Conservation (phyloP, 2,329 filamentous ascomycete genomes). For the Claviceps capensis region DNA sequence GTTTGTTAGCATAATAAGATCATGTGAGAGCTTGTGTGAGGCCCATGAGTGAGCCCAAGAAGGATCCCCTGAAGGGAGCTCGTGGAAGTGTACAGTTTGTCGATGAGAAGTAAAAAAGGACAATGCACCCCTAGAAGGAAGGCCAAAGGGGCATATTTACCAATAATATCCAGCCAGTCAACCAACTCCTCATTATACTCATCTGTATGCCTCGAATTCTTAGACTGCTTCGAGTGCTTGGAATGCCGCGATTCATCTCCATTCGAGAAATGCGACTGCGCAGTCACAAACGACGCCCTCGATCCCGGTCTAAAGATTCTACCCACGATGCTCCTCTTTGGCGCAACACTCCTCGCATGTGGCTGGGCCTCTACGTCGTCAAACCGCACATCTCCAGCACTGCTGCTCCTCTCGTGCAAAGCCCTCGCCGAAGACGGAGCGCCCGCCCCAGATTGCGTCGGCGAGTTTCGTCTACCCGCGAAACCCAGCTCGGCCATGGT, state of each 20-base stretch:
- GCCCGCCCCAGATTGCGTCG: constrained; percentile 12
- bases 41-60: too few relatives aligned
- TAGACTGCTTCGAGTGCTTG: too few relatives aligned
- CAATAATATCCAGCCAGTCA: constrained; percentile 26
- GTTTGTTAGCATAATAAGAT: too few relatives aligned
- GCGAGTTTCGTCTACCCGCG: constrained; percentile 5
- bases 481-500: constrained; percentile 21
- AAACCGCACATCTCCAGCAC: background rate
- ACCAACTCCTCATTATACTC: constrained; percentile 26
- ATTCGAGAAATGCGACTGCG: constrained; percentile 1
- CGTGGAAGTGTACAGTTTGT: background rate
- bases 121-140: background rate
- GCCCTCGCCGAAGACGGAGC: constrained; percentile 14
- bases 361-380: background rate
- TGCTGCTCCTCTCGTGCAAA: background rate
- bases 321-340: constrained; percentile 4
- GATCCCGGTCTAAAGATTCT: constrained; percentile 2
- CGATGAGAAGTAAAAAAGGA: background rate
- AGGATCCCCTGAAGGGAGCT: background rate
- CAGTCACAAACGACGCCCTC: background rate
- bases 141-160: constrained; percentile 11
- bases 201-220: constrained; percentile 11
- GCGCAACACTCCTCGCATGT: background rate
- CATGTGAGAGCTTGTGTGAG: too few relatives aligned
- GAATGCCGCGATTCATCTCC: constrained; percentile 1